Conservation (phyloP, 1,139 yeast genomes). For the Yamadazyma songkhlaensis region DNA sequence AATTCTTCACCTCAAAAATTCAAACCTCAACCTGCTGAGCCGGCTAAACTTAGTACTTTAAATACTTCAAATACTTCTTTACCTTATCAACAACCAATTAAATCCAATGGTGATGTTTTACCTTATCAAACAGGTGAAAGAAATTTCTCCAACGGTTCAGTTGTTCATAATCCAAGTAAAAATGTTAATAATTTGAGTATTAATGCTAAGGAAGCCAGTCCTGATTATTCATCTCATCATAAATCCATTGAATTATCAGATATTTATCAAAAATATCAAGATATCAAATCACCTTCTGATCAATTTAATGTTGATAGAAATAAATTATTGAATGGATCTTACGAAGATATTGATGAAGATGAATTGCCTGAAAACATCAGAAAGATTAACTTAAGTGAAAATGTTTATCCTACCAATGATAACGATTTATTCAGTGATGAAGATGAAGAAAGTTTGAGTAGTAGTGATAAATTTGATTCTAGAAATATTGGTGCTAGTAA, state of each 20-base stretch:
- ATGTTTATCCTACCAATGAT: constrained; percentile 39
- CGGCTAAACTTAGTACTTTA: background rate
- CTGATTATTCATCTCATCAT: constrained; percentile 18
- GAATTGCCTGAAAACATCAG: constrained; percentile 33
- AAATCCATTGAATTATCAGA: constrained; percentile 42
- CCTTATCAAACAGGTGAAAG: background rate
- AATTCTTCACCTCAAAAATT: constrained; percentile 7
- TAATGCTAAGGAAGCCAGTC: constrained; percentile 6
- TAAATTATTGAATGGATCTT: constrained; percentile 35
- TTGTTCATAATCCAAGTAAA: constrained; percentile 7
- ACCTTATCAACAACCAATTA: no score
- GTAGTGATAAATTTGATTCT: constrained; percentile 24
- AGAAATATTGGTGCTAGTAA: constrained; percentile 23
- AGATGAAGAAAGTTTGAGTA: constrained; percentile 25
- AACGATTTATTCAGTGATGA: constrained; percentile 38
- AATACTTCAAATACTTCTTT: no score
- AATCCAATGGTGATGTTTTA: background rate
- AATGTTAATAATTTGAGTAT: constrained; percentile 15
- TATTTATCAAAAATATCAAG: constrained; percentile 45
- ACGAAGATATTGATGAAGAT: constrained; percentile 34
- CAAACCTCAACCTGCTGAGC: constrained; percentile 5
- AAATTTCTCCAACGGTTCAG: constrained; percentile 8
- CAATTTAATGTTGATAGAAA: constrained; percentile 30
- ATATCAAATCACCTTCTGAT: constrained; percentile 43
- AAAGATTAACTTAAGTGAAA: constrained; percentile 26